phyloP scores from a whole-genome alignment of 140 eudicot species.

The Artemisia princeps region DNA sequence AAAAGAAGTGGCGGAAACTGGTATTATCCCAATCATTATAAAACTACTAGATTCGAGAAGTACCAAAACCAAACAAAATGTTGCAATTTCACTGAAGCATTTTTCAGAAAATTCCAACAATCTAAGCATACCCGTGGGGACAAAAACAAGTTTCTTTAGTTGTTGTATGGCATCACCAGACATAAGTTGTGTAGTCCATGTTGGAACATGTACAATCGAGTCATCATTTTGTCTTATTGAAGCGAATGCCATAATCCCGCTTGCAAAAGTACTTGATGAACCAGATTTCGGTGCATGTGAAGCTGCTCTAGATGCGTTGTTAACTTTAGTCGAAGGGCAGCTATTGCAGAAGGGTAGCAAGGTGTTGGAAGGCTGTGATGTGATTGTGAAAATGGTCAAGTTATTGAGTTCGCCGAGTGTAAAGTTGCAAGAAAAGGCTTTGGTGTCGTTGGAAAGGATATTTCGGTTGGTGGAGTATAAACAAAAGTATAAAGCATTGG shows the following conservation, averaged over 20 bases:
- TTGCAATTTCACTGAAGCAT: conserved; percentile 36
- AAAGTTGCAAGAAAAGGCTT: conserved; percentile 40
- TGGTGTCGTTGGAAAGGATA: conserved; percentile 39
- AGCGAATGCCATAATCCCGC: conserved; percentile 38
- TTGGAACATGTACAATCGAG: conserved; percentile 31
- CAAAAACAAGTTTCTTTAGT: conserved; percentile 15
- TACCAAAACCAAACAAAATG: conserved; percentile 28
- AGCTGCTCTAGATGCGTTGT: conserved; percentile 40
- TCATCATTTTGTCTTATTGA: conserved; percentile 46
- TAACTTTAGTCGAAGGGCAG: conserved; percentile 37
- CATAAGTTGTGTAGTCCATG: conserved; percentile 29
- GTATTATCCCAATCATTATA: conserved; percentile 28
- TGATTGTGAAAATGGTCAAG: conserved; percentile 35
- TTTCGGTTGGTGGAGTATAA: conserved; percentile 37
- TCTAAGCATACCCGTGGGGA: conserved; percentile 28
- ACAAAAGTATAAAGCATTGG: conserved; percentile 33
- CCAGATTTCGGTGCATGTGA: conserved; percentile 33
- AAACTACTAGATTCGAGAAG: conserved; percentile 32
- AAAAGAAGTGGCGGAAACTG: conserved; percentile 42
- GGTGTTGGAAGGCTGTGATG: conserved; percentile 40
- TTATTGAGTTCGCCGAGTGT: conserved; percentile 34
- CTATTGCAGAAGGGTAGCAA: conserved; percentile 39
- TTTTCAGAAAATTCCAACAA: conserved; percentile 37
- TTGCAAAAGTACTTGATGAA: conserved; percentile 33
- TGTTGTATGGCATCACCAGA: conserved; percentile 33